These are phyloP conservation scores for Albophoma yamanashiensis DNA, from an alignment of 2,329 filamentous ascomycete genomes.

Conservation along the genomic window DNA sequence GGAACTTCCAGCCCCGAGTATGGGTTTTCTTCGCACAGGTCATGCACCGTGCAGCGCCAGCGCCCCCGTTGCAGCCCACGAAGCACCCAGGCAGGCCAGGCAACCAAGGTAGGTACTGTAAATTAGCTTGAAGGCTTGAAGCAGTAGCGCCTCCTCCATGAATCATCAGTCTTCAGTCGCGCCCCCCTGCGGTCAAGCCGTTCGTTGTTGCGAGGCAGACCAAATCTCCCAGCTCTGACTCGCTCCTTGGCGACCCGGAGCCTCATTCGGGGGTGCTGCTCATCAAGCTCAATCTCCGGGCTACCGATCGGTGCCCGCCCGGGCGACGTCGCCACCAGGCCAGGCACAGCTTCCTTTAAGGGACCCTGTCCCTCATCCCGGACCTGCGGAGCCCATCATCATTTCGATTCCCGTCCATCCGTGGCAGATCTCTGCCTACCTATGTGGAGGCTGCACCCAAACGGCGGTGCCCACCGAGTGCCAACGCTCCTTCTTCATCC, in stretches of 20 bases:
- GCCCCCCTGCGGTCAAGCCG: not conserved
- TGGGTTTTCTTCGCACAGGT: not conserved
- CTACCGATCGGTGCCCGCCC: not conserved
- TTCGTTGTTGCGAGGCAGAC: not conserved
- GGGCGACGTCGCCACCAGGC: not conserved
- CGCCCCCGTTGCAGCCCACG: not conserved
- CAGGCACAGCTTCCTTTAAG: not conserved
- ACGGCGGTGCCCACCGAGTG: not conserved
- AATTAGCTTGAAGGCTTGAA: not conserved
- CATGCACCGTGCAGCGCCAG: not conserved
- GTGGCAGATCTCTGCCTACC: not conserved
- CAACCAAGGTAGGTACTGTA: too few species aligned
- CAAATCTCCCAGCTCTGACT: constrained; percentile 8
- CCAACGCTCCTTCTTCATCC: not conserved
- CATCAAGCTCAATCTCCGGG: constrained; percentile 2
- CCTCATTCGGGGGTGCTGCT: not conserved
- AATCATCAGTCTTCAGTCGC: not conserved
- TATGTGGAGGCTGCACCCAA: not conserved
- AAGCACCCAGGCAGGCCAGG: too few species aligned
- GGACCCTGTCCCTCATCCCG: not conserved
- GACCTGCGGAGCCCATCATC: not conserved
- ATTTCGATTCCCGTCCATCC: not conserved
- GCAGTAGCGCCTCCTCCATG: not conserved
- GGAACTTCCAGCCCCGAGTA: not conserved
- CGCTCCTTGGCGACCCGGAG: constrained; percentile 2